Evolutionary conservation across 1,139 yeast genomes (phyloP), one percentile per base, ranked within the genome.

Genomic region (Sugiyamaella castrensis): DNA sequence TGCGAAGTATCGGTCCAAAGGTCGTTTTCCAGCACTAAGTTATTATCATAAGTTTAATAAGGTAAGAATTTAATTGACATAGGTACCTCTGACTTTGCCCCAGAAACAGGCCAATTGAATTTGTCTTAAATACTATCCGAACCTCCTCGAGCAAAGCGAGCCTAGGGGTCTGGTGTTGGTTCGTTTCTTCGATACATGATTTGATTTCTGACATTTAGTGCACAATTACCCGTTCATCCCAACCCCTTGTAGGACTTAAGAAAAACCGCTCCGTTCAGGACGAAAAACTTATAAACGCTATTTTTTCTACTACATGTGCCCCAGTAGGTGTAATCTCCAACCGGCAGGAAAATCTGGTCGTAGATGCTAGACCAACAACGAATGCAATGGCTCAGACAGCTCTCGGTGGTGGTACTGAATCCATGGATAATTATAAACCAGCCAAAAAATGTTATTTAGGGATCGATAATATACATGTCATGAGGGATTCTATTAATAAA

Each of bases 381-480:
- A 92, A 92, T 67, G 98, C 98, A 9, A 80, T 89, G 81, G 98
- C 97, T 0, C 98, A 92, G 63, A 88, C 89, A 50, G 98, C 98
- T 0, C 70, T 92, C 27, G 98, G 98, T 6, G 98, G 98, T 5
- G 98, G 98, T 0, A 85, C 97, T 0, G 98, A 92, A 63, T 84
- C 80, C 57, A 87, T 89, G 75, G 98, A 91, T 53, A 81, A 87
- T 62, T 91, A 92, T 68, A 76, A 81, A 50, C 69, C 69, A 2
- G 80, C 82, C 34, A 74, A 79, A 48, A 85, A 89, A 63, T 76
- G 87, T 24, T 92, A 87, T 62, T 74, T 95, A 52, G 95, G 95
- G 40, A 88, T 92, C 46, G 98, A 92, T 64, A 92, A 94, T 64
- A 88, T 92, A 55, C 98, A 92, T 67, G 95, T 87, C 2, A 87